phyloP scores from a whole-genome alignment of 805 yeast species.

The Candida takata region DNA sequence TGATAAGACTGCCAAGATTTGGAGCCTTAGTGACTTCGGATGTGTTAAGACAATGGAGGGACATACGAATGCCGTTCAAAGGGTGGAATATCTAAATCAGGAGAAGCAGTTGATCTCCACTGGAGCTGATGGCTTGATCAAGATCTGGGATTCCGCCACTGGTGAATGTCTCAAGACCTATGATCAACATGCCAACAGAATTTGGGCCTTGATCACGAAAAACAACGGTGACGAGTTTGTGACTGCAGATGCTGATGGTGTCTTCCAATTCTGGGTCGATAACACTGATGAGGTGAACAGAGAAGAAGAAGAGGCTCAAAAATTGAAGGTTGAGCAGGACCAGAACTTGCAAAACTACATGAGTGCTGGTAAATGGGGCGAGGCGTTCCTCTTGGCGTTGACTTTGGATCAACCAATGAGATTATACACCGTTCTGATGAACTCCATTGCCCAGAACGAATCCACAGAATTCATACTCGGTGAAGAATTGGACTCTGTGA shows the following conservation, averaged over 20 bases:
- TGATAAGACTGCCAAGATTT: slow-evolving; percentile 81
- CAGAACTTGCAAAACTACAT: slow-evolving; percentile 78
- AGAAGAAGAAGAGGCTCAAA: slow-evolving; percentile 42
- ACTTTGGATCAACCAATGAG: slow-evolving; percentile 87
- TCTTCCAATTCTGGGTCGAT: slow-evolving; percentile 83
- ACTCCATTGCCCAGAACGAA: slow-evolving; percentile 36
- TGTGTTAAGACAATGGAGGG: slow-evolving; percentile 87
- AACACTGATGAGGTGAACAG: slow-evolving; percentile 67
- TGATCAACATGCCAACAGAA: slow-evolving; percentile 90
- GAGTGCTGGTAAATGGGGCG: slow-evolving; percentile 69
- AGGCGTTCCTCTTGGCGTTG: slow-evolving; percentile 81
- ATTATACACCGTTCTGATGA: slow-evolving; percentile 67
- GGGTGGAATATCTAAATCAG: slow-evolving; percentile 61
- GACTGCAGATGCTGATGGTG: slow-evolving; percentile 94
- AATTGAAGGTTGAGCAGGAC: slow-evolving; percentile 70
- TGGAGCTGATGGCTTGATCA: slow-evolving; percentile 93
- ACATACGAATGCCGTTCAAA: slow-evolving; percentile 86
- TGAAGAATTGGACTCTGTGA: slow-evolving; percentile 54
- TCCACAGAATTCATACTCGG: slow-evolving; percentile 38
- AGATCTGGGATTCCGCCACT: slow-evolving; percentile 74
- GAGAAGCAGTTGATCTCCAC: slow-evolving; percentile 61
- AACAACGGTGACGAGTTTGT: slow-evolving; percentile 64
- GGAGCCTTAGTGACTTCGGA: slow-evolving; percentile 76
- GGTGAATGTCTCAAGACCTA: slow-evolving; percentile 81
- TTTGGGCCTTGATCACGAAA: slow-evolving; percentile 78